Percentiles rank a stretch among this genome's conserved stretches.
Conservation (phyloP, 2,329 filamentous ascomycete species). For the Cladosporium velox region DNA sequence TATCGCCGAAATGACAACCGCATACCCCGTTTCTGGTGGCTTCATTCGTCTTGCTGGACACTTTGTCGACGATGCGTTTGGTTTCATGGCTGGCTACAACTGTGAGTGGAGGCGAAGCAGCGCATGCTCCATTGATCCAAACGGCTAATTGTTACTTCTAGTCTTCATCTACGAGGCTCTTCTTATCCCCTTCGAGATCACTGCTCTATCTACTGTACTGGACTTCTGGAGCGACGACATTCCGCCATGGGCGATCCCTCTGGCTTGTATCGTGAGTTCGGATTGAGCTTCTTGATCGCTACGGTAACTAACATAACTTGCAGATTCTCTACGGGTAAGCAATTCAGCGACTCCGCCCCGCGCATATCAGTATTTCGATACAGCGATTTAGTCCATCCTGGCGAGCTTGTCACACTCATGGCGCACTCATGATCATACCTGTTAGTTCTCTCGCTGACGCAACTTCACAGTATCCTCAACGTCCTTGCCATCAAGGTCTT, state of each 20-base stretch:
- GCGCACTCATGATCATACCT: not conserved
- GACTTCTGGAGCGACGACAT: slow-evolving; percentile 49
- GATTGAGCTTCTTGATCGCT: not conserved
- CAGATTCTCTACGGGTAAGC: slow-evolving; percentile 17
- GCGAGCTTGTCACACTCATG: too few species aligned
- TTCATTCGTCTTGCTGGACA: slow-evolving; percentile 66
- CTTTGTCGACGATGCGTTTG: slow-evolving; percentile 65
- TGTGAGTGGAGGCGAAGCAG: not conserved
- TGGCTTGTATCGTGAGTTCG: slow-evolving; percentile 39
- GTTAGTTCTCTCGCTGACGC: not conserved
- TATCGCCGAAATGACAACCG: slow-evolving; percentile 65
- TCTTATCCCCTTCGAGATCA: slow-evolving; percentile 56
- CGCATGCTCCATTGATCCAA: too few species aligned
- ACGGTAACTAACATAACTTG: not conserved
- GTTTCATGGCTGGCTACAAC: slow-evolving; percentile 56
- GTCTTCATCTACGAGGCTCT: slow-evolving; percentile 54
- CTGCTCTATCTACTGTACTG: slow-evolving; percentile 44
- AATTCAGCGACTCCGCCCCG: not conserved
- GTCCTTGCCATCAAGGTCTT: slow-evolving; percentile 48
- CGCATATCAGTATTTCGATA: not conserved
- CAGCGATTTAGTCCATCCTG: not conserved
- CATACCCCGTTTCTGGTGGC: slow-evolving; percentile 63
- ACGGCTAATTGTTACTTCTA: slow-evolving; percentile 29
- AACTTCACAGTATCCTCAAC: slow-evolving; percentile 41
- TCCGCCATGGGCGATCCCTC: slow-evolving; percentile 44